These are phyloP conservation scores for Populus hybrid DNA, from an alignment of 441 rosid genomes.

Conservation along the genomic window DNA sequence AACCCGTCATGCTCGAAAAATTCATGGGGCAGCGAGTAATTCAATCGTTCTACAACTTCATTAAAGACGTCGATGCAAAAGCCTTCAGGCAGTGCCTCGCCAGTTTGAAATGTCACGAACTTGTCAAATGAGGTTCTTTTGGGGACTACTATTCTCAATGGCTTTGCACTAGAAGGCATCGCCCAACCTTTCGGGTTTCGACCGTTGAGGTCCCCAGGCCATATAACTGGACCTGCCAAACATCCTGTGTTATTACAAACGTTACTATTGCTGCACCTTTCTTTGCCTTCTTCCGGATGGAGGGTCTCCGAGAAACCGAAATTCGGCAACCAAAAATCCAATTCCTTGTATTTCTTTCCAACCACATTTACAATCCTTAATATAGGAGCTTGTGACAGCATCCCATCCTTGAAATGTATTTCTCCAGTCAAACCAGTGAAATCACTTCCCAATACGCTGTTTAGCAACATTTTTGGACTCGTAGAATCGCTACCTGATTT, in stretches of 20 bases:
- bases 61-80: slow-evolving; percentile 46
- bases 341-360: slow-evolving; percentile 32
- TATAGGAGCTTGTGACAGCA: slow-evolving; percentile 2
- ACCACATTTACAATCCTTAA: slow-evolving; percentile 28
- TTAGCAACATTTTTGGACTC: slow-evolving; percentile 13
- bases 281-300: not conserved
- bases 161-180: slow-evolving; percentile 30
- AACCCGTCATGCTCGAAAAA: slow-evolving; percentile 31
- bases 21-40: slow-evolving; percentile 22
- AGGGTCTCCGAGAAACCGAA: slow-evolving; percentile 26
- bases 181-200: slow-evolving; percentile 40
- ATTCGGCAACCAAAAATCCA: slow-evolving; percentile 32
- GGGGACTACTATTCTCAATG: slow-evolving; percentile 48
- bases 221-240: slow-evolving; percentile 25
- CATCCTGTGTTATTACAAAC: not conserved
- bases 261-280: slow-evolving; percentile 17
- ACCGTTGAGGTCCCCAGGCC: slow-evolving; percentile 35
- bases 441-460: slow-evolving; percentile 14
- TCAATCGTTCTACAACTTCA: slow-evolving; percentile 17
- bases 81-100: slow-evolving; percentile 27
- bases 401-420: slow-evolving; percentile 24
- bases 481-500: not conserved
- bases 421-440: slow-evolving; percentile 36
- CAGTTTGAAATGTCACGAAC: slow-evolving; percentile 34
- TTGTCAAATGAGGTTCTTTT: slow-evolving; percentile 32